phyloP scores from a whole-genome alignment of 441 rosid species.

The Manihot esculenta region DNA sequence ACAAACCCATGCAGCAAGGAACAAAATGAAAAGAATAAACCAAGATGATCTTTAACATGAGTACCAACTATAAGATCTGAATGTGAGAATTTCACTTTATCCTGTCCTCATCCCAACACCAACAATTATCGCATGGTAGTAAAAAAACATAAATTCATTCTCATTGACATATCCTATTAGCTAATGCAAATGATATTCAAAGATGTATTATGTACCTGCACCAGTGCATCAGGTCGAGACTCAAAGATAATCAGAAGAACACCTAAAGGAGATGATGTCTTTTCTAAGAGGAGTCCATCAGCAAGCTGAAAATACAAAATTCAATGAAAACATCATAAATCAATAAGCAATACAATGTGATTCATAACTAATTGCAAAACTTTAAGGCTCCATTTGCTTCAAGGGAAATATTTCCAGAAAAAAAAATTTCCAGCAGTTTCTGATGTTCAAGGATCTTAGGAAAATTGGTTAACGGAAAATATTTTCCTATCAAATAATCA shows the following conservation, averaged over 20 bases:
- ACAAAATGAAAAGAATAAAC: neutral
- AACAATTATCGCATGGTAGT: no score
- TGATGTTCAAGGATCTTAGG: no score
- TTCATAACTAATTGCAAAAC: no score
- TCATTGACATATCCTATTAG: neutral
- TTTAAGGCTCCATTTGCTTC: no score
- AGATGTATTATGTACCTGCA: conserved; percentile 57
- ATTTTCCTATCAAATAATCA: no score
- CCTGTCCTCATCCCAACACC: neutral
- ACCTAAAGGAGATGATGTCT: conserved; percentile 93
- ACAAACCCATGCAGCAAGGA: neutral
- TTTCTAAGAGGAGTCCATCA: conserved; percentile 87
- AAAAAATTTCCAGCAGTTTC: no score
- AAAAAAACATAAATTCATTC: conserved; percentile 4
- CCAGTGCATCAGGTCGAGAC: conserved; percentile 96
- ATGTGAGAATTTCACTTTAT: neutral
- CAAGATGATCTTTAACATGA: neutral
- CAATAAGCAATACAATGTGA: conserved; percentile 3
- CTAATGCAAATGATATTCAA: conserved; percentile 15
- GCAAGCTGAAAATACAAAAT: conserved; percentile 57
- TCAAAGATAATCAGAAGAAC: conserved; percentile 96
- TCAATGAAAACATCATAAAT: conserved; percentile 11
- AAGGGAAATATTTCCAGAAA: no score
- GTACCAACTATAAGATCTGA: neutral
- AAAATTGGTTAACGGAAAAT: no score